Percentiles rank a stretch among this genome's conserved stretches.
These are phyloP conservation scores for Spizellomyces sp. DNA, from an alignment of 192 early-diverging fungal species.

Conservation along the genomic window DNA sequence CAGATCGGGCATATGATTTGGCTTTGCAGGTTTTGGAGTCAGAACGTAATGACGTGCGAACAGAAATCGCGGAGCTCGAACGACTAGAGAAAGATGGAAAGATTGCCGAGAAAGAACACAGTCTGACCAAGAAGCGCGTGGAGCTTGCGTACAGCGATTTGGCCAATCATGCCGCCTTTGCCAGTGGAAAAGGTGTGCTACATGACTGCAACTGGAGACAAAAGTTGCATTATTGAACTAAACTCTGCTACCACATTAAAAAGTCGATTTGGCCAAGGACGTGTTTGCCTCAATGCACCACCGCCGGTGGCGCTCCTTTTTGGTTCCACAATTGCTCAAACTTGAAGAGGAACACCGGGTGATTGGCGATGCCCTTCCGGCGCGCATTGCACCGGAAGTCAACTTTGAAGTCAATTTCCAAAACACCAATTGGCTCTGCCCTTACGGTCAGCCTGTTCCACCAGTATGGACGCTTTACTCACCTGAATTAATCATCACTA, in stretches of 20 bases:
- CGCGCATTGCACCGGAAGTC: conserved; percentile 25
- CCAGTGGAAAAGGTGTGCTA: conserved; percentile 10
- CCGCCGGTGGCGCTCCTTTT: conserved; percentile 29
- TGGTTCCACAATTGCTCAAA: conserved; percentile 36
- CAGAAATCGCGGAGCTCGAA: conserved; percentile 14
- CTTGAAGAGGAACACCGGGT: conserved; percentile 25
- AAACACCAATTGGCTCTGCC: conserved; percentile 47
- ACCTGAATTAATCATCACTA: conserved; percentile 46
- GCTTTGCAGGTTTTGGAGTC: conserved; percentile 2
- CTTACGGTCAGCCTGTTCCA: conserved; percentile 43
- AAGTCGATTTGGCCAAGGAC: conserved; percentile 26
- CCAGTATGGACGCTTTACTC: conserved; percentile 47
- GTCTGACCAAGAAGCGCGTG: conserved; percentile 1
- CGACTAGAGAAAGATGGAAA: background rate
- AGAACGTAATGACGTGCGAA: background rate
- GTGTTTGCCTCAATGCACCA: conserved; percentile 42
- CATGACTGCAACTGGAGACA: background rate
- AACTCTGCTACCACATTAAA: background rate
- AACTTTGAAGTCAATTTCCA: conserved; percentile 52
- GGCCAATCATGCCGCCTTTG: conserved; percentile 23
- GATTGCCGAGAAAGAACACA: background rate
- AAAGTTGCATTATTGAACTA: background rate
- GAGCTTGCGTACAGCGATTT: conserved; percentile 30
- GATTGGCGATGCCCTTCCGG: conserved; percentile 40
- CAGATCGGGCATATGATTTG: background rate